These are phyloP conservation scores for Sclerotinia sclerotiorum DNA, from an alignment of 2,329 filamentous ascomycete species.

Conservation along the genomic window DNA sequence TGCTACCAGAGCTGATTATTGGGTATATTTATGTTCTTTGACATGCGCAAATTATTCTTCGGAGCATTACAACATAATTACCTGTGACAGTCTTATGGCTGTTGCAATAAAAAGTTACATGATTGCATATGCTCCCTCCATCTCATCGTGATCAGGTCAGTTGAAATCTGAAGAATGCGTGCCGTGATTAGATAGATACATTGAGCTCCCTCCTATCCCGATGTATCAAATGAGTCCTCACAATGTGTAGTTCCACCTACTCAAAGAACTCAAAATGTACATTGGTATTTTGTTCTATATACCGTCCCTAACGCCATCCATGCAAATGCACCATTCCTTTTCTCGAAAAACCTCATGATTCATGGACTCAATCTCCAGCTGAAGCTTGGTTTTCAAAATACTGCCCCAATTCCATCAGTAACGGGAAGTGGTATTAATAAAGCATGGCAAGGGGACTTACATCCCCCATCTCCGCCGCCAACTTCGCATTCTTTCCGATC, in stretches of 20 bases:
- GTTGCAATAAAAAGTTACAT: too few relatives aligned
- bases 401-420: conserved; percentile 36
- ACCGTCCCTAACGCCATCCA: conserved; percentile 20
- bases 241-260: not conserved
- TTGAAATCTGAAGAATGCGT: not conserved
- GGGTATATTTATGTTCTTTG: conserved; percentile 6
- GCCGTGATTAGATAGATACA: not conserved
- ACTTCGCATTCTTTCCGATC: conserved; percentile 34
- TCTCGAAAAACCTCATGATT: conserved; percentile 18
- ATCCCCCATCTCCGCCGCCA: conserved; percentile 46
- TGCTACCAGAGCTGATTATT: conserved; percentile 6
- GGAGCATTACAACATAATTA: not conserved
- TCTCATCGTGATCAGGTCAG: not conserved
- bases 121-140: not conserved
- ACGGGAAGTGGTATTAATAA: conserved; percentile 27
- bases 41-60: not conserved
- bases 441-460: conserved; percentile 37
- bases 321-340: not conserved
- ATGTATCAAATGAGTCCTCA: not conserved
- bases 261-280: not conserved
- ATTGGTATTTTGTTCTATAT: conserved; percentile 8
- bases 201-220: not conserved
- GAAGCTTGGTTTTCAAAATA: conserved; percentile 36
- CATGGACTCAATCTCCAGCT: conserved; percentile 28
- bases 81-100: too few relatives aligned